Conservation (phyloP, 2,329 filamentous ascomycete genomes). For the Aureobasidium sp. region DNA sequence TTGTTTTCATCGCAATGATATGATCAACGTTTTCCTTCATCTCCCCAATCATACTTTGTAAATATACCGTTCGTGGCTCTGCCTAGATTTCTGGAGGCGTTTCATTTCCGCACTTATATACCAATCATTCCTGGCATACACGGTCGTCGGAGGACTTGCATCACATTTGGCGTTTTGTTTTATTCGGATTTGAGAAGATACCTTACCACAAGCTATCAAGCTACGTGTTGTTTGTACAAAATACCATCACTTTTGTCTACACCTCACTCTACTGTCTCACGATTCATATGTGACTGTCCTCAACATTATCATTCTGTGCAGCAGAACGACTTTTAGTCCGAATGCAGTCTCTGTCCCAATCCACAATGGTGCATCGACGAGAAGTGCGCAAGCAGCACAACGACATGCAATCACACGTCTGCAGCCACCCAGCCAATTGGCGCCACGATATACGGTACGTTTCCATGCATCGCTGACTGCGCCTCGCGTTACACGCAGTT, state of each 20-base stretch:
- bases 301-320: not conserved
- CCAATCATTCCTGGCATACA: conserved; percentile 2
- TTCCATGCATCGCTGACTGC: conserved; percentile 3
- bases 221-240: conserved; percentile 1
- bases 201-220: not conserved
- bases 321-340: not conserved
- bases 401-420: conserved; percentile 1
- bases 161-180: conserved; percentile 4
- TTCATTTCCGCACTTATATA: conserved; percentile 6
- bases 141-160: not conserved
- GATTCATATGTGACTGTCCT: not conserved
- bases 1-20: not conserved
- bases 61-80: not conserved
- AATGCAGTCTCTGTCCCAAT: not conserved
- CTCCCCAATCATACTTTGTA: conserved; percentile 4
- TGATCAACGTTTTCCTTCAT: conserved; percentile 4
- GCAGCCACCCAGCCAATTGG: conserved; percentile 9
- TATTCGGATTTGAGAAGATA: not conserved
- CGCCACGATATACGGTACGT: not conserved
- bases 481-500: conserved; percentile 5
- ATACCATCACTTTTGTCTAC: not conserved
- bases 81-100: conserved; percentile 2
- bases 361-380: not conserved
- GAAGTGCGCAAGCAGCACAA: conserved; percentile 2
- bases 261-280: not conserved